phyloP scores from a whole-genome alignment of 768 basidiomycete genomes.

The Serendipita indica region DNA sequence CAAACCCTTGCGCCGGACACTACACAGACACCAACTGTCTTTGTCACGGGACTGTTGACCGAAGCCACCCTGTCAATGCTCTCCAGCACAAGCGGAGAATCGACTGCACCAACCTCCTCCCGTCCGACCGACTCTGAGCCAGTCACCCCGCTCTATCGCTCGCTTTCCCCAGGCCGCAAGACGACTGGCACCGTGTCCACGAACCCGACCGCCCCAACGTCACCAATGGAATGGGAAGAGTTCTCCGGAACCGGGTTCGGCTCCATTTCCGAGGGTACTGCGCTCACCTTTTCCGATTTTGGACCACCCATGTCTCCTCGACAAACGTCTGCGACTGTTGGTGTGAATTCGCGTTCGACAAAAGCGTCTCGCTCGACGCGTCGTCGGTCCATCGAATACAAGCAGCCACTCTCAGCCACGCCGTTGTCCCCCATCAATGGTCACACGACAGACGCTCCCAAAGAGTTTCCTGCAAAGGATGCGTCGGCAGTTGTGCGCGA shows the following conservation, averaged over 20 bases:
- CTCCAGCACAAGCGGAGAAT: not conserved
- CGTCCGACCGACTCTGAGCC: not conserved
- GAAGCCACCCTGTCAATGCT: not conserved
- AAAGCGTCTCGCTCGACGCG: not conserved
- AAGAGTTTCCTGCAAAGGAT: conserved; percentile 1
- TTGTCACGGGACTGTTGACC: not conserved
- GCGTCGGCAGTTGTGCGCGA: not conserved
- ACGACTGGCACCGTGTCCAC: not conserved
- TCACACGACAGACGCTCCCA: not conserved
- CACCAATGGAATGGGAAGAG: conserved; percentile 2
- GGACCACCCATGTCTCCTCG: not conserved
- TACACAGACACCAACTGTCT: not conserved
- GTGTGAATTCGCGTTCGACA: not conserved
- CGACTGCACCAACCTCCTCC: not conserved
- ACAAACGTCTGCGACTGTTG: not conserved
- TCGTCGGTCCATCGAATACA: not conserved
- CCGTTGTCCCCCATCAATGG: not conserved
- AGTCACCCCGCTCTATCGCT: not conserved
- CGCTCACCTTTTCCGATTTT: conserved; percentile 2
- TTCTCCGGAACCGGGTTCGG: not conserved
- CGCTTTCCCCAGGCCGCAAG: not conserved
- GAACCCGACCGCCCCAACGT: not conserved
- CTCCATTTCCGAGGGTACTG: not conserved
- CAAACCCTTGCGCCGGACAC: not conserved
- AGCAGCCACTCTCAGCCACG: not conserved